Evolutionary conservation across 1,284 basidiomycete species (phyloP), one percentile per base, ranked within the genome.

Genomic region (Tylopilus sp.): DNA sequence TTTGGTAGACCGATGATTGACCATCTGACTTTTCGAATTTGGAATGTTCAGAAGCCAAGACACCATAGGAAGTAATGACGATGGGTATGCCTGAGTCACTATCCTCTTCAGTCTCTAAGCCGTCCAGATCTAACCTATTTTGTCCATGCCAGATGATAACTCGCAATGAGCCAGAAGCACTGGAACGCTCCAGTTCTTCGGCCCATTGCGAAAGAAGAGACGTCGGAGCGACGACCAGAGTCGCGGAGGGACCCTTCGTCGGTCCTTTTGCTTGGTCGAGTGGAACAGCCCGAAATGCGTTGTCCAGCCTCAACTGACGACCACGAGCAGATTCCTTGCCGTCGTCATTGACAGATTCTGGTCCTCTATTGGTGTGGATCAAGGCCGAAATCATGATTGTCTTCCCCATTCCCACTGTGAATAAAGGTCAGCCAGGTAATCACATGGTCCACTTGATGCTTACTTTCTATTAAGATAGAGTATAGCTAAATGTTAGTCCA

Each of bases 351-450:
- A 70, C 49, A 37, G 69, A 55, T 36, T 80, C 78, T 2, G 75
- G 70, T 19, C 77, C 78, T 36, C 79, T 80, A 57, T 89, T 92
- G 13, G 85, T 85, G 61, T 97, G 94, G 25, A 98, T 89, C 35
- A 98, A 81, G 13, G 93, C 86, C 2, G 94, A 91, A 47, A 98
- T 75, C 93, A 97, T 96, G 64, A 96, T 94, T 1, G 96, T 98
- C 75, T 99, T 99, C 5, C 96, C 96, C 85, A 98, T 92, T 10
- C 95, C 92, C 92, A 88, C 83, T 89, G 49, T 26, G 26, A 49
- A 44, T 39, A 7, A 55, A 39, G 26, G 52, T 71, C 43, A 65
- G 43, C 32, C 31, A 19, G 20, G 44, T 14, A 28, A 43, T 22
- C 0, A 3, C 20, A 11, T 36, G 31, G 17, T 33, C 41, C 25